Evolutionary conservation across 768 basidiomycete species (phyloP).

Genomic region (Boletus vinaceobasis): DNA sequence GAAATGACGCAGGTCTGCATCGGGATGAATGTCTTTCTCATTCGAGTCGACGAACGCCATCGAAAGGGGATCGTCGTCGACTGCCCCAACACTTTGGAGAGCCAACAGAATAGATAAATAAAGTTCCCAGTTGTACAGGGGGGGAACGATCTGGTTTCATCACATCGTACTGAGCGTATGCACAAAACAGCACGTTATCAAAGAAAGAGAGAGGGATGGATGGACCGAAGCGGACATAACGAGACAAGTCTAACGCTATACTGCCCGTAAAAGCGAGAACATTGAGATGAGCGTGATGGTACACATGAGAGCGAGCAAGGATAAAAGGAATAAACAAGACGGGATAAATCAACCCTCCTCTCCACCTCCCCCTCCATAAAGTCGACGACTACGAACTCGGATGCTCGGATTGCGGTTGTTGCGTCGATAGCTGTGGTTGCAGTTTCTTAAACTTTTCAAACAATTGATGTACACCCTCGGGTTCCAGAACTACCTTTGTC

Average conservation of each 20-base stretch:
- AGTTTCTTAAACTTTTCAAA: slow-evolving; percentile 39
- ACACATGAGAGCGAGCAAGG: slow-evolving; percentile 12
- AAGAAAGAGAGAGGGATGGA: no score
- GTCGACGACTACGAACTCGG: slow-evolving; percentile 11
- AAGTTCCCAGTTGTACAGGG: neutral
- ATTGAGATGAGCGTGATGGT: slow-evolving; percentile 5
- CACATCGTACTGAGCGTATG: neutral
- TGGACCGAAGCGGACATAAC: neutral
- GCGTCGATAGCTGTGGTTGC: slow-evolving; percentile 10
- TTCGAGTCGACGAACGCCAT: no score
- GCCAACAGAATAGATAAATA: no score
- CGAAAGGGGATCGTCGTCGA: no score
- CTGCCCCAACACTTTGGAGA: no score
- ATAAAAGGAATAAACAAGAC: slow-evolving; percentile 20
- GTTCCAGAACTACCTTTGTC: slow-evolving; percentile 73
- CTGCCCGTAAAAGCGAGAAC: neutral
- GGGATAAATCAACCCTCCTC: neutral
- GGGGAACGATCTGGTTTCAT: neutral
- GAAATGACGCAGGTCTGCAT: no score
- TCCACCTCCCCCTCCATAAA: neutral
- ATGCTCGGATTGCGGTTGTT: slow-evolving; percentile 8
- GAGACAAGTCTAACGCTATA: neutral
- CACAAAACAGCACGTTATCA: neutral
- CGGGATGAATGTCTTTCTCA: no score
- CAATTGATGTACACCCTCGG: slow-evolving; percentile 41